phyloP scores from a whole-genome alignment of 495 filamentous ascomycete species.

The Penicillium robsamsonii region DNA sequence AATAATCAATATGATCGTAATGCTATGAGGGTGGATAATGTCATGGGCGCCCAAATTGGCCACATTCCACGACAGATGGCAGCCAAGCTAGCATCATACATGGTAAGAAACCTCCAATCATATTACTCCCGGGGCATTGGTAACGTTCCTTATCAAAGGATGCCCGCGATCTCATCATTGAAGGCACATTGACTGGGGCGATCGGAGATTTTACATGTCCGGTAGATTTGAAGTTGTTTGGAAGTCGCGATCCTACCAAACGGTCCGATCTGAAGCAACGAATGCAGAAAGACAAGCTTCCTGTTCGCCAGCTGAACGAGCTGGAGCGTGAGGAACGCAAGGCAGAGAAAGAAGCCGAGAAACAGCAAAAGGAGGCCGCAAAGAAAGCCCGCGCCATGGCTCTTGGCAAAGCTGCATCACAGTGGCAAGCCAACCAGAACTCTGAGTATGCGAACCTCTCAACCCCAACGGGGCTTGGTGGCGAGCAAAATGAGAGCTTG shows the following conservation, averaged over 20 bases:
- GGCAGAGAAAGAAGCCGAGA: conserved; percentile 34
- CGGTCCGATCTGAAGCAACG: conserved; percentile 53
- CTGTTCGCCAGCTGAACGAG: conserved; percentile 42
- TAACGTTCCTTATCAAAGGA: conserved; percentile 43
- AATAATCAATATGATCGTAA: conserved; percentile 72
- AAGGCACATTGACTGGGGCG: conserved; percentile 62
- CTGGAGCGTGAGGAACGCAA: conserved; percentile 33
- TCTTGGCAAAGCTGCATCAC: conserved; percentile 35
- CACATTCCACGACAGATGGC: conserved; percentile 69
- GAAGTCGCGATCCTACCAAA: conserved; percentile 53
- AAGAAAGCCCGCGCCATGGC: conserved; percentile 44
- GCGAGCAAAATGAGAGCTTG: conserved; percentile 39
- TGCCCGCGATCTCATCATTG: conserved; percentile 52
- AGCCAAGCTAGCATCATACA: conserved; percentile 68
- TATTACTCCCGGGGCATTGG: not conserved
- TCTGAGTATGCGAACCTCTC: conserved; percentile 35
- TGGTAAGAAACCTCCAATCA: conserved; percentile 42
- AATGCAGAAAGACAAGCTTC: conserved; percentile 63
- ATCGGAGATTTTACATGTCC: conserved; percentile 70
- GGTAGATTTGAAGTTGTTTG: conserved; percentile 63
- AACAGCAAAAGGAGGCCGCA: conserved; percentile 50
- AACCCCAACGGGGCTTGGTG: conserved; percentile 21
- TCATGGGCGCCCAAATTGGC: conserved; percentile 75
- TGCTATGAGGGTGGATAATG: conserved; percentile 78
- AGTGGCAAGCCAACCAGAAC: conserved; percentile 30